These are phyloP conservation scores for Maudiozyma saulgeensis DNA, from an alignment of 805 yeast genomes.

Conservation along the genomic window DNA sequence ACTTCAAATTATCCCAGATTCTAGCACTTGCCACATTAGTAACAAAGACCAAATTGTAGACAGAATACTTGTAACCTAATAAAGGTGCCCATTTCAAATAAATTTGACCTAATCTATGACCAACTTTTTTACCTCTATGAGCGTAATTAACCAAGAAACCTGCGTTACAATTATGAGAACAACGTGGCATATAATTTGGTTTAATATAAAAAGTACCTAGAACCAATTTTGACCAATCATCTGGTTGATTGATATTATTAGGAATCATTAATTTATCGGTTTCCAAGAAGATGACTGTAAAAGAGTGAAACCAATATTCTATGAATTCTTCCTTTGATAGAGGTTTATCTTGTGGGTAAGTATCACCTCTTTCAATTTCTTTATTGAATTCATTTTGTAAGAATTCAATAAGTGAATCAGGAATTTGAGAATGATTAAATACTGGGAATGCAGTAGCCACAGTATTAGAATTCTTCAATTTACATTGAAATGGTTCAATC, in stretches of 20 bases:
- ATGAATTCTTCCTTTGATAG: slow-evolving; percentile 41
- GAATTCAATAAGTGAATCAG: slow-evolving; percentile 38
- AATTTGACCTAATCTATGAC: slow-evolving; percentile 55
- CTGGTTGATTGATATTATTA: slow-evolving; percentile 7
- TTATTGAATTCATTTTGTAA: slow-evolving; percentile 47
- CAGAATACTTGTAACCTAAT: slow-evolving; percentile 73
- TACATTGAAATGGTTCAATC: slow-evolving; percentile 32
- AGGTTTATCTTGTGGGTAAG: slow-evolving; percentile 53
- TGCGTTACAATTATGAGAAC: slow-evolving; percentile 81
- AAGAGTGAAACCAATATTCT: slow-evolving; percentile 59
- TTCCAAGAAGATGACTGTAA: slow-evolving; percentile 52
- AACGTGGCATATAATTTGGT: slow-evolving; percentile 79
- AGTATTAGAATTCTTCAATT: slow-evolving; percentile 35
- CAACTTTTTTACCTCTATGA: slow-evolving; percentile 60
- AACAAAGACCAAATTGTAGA: slow-evolving; percentile 79
- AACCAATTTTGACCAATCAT: slow-evolving; percentile 40
- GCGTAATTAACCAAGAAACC: slow-evolving; percentile 64
- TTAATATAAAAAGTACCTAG: slow-evolving; percentile 74
- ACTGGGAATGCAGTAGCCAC: slow-evolving; percentile 56
- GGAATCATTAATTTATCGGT: slow-evolving; percentile 26
- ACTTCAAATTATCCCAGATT: slow-evolving; percentile 81
- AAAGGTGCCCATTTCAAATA: slow-evolving; percentile 67
- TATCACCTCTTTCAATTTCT: slow-evolving; percentile 62
- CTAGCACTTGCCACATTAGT: slow-evolving; percentile 64
- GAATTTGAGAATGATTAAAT: slow-evolving; percentile 39